Base-by-base conservation (phyloP, 805 yeast genomes). In the Kockiozyma suomiensis region DNA sequence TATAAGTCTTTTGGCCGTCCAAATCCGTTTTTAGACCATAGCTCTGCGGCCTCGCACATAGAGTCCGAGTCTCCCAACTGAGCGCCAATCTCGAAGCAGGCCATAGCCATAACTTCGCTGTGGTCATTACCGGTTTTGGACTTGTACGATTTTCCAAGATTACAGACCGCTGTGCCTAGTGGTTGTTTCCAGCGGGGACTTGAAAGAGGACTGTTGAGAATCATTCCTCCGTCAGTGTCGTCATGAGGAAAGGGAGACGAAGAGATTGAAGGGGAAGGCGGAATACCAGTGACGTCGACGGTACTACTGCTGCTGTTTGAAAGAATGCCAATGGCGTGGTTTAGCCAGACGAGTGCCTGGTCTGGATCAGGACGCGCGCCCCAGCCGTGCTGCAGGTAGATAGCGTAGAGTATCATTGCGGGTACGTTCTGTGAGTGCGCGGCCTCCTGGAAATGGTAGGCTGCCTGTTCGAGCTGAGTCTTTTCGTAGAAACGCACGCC, bases 401-500 rank as follows among this genome's bases (percentile, higher is more conserved):
- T 71, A 0, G 90, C 89, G 68, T 87, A 88, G 32, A 86, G 70
- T 49, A 84, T 77, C 86, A 83, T 86, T 0, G 91, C 96, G 46
- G 85, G 82, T 62, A 76, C 78, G 64, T 81, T 78, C 6, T 89
- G 88, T n/a, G 76, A 72, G 56, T 78, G 77, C 4, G 92, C 87
- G 1, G 89, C 87, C 32, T 80, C 76, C 64, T 83, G 85, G 56
- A 88, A 74, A 65, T 85, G 88, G 66, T 85, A 83, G 1, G 91
- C 80, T 2, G 90, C 86, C 67, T 86, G 93, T 48, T 84, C 79
- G 38, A 83, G 80, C 54, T 85, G 81, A 0, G 89, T 90, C 33
- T 79, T 72, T 41, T 79, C 79, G 55, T 88, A 77, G 50, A 84
- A 73, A 17, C 56, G 68, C 58, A 67, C 71, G 17, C 75, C 73